Base-by-base conservation (phyloP, 2,329 filamentous ascomycete species). In the Bipolaris sorokiniana region DNA sequence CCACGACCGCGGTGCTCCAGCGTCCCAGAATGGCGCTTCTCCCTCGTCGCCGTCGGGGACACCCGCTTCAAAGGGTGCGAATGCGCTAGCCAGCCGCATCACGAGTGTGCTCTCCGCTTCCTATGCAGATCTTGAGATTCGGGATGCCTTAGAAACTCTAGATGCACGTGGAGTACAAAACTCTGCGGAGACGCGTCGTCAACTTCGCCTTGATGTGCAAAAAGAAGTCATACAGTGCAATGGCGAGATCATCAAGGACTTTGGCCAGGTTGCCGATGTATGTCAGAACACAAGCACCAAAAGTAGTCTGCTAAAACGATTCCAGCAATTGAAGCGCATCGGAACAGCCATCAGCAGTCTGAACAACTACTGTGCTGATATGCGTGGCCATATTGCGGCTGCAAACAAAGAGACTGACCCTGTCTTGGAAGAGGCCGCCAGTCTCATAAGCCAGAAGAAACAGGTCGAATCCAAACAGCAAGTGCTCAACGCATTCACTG, bases 141-240 rank as follows among this genome's bases (percentile, higher is more conserved):
- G 92, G 63, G 91, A 96, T 80, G 89, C 92, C 13, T 80, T 99
- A 28, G 82, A 85, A 50, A 86, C 95, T 1, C 80, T 98, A 18
- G 94, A 97, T 76, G 80, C 86, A 48, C 85, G 90, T 34, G 83
- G 83, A 0, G 76, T 92, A 13, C 80, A 84, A 53, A 97, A 96
- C 72, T 91, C 87, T 11, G 83, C 90, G 9, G 90, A 93, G 64
- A 89, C 88, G 2, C 85, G 95, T 49, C 87, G 94, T 5, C 88
- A 91, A 56, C 79, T 98, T 15, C 87, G 93, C 15, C 78, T 96
- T 1, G 88, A 96, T 72, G 83, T 96, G 1, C 92, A 98, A 73
- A 94, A 90, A 74, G 93, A 98, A 72, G 90, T 97, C 36, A 93
- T 98, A 54, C 87, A 94, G 63, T 92, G 90, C 77, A 97, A 98